Conservation (phyloP, 352 stramenopile genomes). For the Phytopythium chamaehyphon region DNA sequence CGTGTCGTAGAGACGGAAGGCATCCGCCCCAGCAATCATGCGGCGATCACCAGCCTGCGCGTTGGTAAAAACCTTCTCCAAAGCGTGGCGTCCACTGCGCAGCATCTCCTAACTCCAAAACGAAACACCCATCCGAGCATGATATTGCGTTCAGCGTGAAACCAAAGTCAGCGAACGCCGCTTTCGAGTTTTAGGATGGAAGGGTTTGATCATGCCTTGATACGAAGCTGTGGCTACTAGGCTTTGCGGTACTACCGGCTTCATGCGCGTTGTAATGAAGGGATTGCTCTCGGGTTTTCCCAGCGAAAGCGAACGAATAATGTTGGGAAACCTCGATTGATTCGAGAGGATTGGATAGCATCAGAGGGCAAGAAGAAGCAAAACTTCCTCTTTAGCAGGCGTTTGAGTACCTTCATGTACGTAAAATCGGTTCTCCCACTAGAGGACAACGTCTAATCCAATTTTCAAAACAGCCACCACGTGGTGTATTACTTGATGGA, state of each 20-base stretch:
- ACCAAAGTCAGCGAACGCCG: conserved; percentile 1
- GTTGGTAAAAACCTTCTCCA: conserved; percentile 55
- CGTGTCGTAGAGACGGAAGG: conserved; percentile 74
- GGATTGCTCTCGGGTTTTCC: not conserved
- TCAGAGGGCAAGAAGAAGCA: conserved; percentile 63
- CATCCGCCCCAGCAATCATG: conserved; percentile 41
- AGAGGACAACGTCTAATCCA: not conserved
- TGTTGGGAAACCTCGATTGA: conserved; percentile 30
- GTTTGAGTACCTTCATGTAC: conserved; percentile 76
- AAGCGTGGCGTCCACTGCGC: conserved; percentile 39
- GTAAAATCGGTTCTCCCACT: too few species aligned
- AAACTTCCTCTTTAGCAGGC: conserved; percentile 77
- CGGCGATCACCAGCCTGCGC: conserved; percentile 8
- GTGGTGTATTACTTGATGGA: conserved; percentile 86
- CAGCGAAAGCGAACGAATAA: conserved; percentile 4
- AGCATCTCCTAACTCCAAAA: conserved; percentile 82
- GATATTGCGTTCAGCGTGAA: too few species aligned
- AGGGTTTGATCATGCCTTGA: conserved; percentile 78
- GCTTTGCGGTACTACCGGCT: conserved; percentile 51
- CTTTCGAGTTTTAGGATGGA: conserved; percentile 58
- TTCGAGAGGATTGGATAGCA: conserved; percentile 61
- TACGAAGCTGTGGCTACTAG: conserved; percentile 56
- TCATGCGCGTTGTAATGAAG: conserved; percentile 33
- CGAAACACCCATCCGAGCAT: too few species aligned
- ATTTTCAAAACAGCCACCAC: conserved; percentile 29